These are phyloP conservation scores for Phaeotremella skinneri DNA, from an alignment of 768 basidiomycete species.

Conservation along the genomic window DNA sequence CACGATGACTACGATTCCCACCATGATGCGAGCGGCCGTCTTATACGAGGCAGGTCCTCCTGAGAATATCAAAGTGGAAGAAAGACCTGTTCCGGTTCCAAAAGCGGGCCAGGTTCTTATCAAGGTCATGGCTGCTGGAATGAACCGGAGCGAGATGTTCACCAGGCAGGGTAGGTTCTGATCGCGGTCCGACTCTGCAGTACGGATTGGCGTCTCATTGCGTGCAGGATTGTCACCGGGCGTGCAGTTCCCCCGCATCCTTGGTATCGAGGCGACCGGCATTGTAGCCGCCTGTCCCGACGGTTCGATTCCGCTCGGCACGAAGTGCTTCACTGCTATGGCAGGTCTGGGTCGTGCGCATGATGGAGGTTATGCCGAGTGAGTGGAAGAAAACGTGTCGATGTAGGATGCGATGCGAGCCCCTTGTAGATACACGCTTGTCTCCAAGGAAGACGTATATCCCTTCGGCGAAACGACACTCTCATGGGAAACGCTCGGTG, in stretches of 20 bases:
- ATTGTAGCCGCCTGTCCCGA: constrained; percentile 5
- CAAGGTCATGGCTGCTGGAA: constrained; percentile 11
- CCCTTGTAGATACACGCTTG: constrained; percentile 3
- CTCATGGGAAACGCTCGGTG: constrained; percentile 6
- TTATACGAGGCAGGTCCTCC: constrained; percentile 6
- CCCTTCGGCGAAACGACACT: constrained; percentile 2
- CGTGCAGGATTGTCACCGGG: constrained; percentile 10
- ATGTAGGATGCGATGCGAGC: no score
- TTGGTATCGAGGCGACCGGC: constrained; percentile 13
- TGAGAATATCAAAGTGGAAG: constrained; percentile 10
- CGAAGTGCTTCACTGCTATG: constrained; percentile 10
- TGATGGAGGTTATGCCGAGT: constrained; percentile 14
- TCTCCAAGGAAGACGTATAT: constrained; percentile 3
- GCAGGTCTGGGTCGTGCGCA: constrained; percentile 6
- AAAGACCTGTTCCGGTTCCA: constrained; percentile 6
- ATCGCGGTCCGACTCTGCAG: neutral
- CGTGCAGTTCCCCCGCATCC: constrained; percentile 12
- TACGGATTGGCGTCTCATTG: neutral
- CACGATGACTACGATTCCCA: neutral
- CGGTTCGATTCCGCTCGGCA: neutral
- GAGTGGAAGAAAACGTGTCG: no score
- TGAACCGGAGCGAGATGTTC: constrained; percentile 17
- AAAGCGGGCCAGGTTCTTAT: constrained; percentile 10
- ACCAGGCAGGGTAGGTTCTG: constrained; percentile 9
- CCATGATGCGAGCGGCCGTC: constrained; percentile 12